Evolutionary conservation across 1,284 basidiomycete genomes (phyloP), one percentile per base, ranked within the genome.

Genomic region (Trichosporon sp.): DNA sequence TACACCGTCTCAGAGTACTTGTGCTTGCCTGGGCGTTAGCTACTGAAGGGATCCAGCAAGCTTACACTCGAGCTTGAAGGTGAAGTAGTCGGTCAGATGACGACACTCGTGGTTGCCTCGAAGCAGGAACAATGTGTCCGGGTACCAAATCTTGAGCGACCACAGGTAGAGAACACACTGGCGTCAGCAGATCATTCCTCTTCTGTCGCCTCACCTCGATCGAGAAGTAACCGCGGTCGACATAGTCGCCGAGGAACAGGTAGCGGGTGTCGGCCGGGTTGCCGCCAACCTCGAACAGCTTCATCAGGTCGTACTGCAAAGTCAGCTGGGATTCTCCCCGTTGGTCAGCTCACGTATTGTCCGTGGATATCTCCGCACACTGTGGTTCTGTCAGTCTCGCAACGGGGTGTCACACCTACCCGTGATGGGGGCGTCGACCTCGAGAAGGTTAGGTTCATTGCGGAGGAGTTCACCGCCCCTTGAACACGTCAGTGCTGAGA

Each of bases 31-130:
- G 77, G n/a, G n/a, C 6, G 71, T 76, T 63, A 76, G 70, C 65
- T 69, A 26, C 26, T 10, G 1, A 4, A 35, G 26, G 10, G 1
- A 11, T 40, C 54, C 66, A 8, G 4, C 26, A 26, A 6, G 85
- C 91, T 79, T 78, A 92, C 93, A 95, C 85, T 96, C 95, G 69
- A 93, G 91, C 86, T 95, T 96, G 88, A 97, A 98, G 31, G 95
- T 97, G 82, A 98, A 97, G 85, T 96, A 97, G 84, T 96, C 94
- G 10, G 95, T 98, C 71, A 98, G 87, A 85, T 98, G 95, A 65
- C 91, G 90, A 80, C 96, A 99, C 87, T 99, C 96, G 85, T 99
- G 96, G 84, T 99, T 99, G 26, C 96, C 96, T 66, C 96, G 91
- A 26, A 99, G 88, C 69, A 99, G 88, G 81, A 92, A 91, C 67